These are phyloP conservation scores for Mycena leptocephala DNA, from an alignment of 768 basidiomycete genomes.

Conservation along the genomic window DNA sequence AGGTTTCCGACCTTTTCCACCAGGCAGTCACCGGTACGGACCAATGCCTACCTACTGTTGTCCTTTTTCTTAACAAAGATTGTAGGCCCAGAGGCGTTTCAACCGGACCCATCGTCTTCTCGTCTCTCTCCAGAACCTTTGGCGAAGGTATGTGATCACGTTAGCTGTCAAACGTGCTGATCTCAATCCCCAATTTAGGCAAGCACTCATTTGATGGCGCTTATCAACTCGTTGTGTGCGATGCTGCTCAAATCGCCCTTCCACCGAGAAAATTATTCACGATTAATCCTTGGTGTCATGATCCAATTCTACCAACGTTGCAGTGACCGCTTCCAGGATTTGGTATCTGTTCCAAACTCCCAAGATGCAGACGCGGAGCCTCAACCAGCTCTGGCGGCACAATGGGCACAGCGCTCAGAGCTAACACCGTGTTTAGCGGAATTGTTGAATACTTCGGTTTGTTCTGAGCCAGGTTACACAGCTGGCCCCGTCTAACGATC, in stretches of 20 bases:
- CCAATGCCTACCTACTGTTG: constrained; percentile 1
- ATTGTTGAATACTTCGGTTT: constrained; percentile 68
- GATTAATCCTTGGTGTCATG: constrained; percentile 94
- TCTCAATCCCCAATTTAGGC: constrained; percentile 66
- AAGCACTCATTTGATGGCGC: constrained; percentile 86
- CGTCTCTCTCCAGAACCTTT: constrained; percentile 82
- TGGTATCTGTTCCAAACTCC: constrained; percentile 63
- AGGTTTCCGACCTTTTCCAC: constrained; percentile 90
- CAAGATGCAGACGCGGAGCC: constrained; percentile 59
- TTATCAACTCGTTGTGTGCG: constrained; percentile 92
- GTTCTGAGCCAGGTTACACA: constrained; percentile 33
- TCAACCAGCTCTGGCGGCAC: constrained; percentile 71
- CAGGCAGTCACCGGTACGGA: constrained; percentile 82
- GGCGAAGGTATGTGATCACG: constrained; percentile 71
- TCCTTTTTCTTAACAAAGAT: constrained; percentile 43
- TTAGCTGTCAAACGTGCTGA: background rate
- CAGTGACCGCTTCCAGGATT: constrained; percentile 87
- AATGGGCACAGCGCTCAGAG: constrained; percentile 92
- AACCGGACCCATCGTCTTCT: constrained; percentile 80
- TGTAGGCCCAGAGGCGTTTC: constrained; percentile 84
- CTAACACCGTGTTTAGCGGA: constrained; percentile 83
- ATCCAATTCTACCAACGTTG: constrained; percentile 98
- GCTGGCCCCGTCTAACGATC: background rate
- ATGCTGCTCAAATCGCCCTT: constrained; percentile 96
- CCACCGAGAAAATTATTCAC: constrained; percentile 94